Evolutionary conservation across 306 rosid genomes (phyloP).

Genomic region (Mimosa bimucronata): DNA sequence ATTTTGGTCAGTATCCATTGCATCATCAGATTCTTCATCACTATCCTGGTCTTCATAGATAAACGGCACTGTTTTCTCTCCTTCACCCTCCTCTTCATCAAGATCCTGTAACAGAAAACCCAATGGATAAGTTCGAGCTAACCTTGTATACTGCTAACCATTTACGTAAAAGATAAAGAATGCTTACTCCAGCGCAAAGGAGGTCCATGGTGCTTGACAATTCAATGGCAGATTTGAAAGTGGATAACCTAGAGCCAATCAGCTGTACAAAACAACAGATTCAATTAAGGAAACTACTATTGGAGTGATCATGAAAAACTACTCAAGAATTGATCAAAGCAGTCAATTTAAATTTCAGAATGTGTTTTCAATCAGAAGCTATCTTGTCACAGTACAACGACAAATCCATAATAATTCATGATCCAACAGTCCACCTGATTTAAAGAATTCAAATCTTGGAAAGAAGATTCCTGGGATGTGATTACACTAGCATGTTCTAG

Average conservation of each 20-base stretch:
- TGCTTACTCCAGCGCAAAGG: slow-evolving; percentile 62
- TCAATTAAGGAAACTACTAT: neutral
- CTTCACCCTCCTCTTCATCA: slow-evolving; percentile 57
- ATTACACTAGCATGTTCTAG: slow-evolving; percentile 77
- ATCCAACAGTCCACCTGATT: slow-evolving; percentile 59
- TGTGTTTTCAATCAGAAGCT: neutral
- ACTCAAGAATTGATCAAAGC: neutral
- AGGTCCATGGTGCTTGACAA: slow-evolving; percentile 72
- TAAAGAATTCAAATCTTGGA: slow-evolving; percentile 70
- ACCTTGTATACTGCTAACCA: neutral
- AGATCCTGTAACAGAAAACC: slow-evolving; percentile 49
- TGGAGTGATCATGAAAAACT: slow-evolving; percentile 23
- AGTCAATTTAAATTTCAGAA: slow-evolving; percentile 9
- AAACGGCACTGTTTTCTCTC: slow-evolving; percentile 45
- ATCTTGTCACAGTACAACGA: neutral
- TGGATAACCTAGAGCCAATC: slow-evolving; percentile 77
- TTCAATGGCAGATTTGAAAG: slow-evolving; percentile 63
- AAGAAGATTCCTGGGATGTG: slow-evolving; percentile 80
- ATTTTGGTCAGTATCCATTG: slow-evolving; percentile 71
- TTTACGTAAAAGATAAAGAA: neutral
- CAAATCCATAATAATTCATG: neutral
- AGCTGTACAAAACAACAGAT: slow-evolving; percentile 53
- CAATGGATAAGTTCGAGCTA: neutral
- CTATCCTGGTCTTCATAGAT: slow-evolving; percentile 69
- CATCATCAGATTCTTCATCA: slow-evolving; percentile 64